Evolutionary conservation across 495 filamentous ascomycete species (phyloP).

Genomic region (Neurospora sp.): DNA sequence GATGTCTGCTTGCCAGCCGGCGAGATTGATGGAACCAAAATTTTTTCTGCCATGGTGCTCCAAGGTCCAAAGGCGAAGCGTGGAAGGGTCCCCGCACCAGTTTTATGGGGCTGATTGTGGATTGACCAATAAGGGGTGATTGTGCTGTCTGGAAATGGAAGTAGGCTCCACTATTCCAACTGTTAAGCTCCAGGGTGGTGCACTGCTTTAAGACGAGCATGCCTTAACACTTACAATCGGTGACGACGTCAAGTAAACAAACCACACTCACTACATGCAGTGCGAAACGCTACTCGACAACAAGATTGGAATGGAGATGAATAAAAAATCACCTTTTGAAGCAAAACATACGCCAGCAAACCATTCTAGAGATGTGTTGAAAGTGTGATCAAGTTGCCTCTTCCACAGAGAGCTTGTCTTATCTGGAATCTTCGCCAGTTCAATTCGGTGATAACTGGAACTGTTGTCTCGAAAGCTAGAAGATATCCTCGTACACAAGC

Average conservation of each 20-base stretch:
- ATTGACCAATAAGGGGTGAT: constrained; percentile 1
- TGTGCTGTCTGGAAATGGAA: background rate
- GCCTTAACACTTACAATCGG: background rate
- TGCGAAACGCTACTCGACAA: background rate
- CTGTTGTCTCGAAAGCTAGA: background rate
- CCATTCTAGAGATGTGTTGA: background rate
- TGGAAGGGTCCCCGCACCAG: background rate
- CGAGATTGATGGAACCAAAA: background rate
- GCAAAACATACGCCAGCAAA: background rate
- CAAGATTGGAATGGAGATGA: background rate
- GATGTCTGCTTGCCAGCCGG: background rate
- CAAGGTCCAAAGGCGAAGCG: background rate
- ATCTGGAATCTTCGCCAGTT: background rate
- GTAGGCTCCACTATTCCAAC: background rate
- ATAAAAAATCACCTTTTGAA: background rate
- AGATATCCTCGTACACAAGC: background rate
- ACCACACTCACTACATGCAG: background rate
- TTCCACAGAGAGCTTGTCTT: background rate
- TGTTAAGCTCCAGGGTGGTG: background rate
- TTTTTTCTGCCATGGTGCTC: background rate
- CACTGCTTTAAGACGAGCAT: background rate
- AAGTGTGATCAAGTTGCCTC: background rate
- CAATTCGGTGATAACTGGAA: background rate
- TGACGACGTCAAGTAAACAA: background rate
- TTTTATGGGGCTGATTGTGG: background rate